Evolutionary conservation across 768 basidiomycete species (phyloP).

Genomic region (Macrolepiota fuliginosa): DNA sequence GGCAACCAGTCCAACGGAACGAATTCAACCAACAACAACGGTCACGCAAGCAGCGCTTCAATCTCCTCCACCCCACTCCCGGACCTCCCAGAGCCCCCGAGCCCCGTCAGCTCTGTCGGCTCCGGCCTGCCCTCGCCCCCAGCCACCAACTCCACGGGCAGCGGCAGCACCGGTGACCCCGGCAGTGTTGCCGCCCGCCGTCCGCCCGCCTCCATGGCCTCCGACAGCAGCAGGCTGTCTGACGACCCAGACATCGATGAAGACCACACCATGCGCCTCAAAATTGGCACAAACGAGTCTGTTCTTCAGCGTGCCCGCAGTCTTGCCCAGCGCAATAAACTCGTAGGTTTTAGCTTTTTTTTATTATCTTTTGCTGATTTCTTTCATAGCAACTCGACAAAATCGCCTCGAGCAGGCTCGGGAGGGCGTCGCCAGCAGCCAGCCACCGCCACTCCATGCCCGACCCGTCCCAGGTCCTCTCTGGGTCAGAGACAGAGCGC

Average conservation of each 20-base stretch:
- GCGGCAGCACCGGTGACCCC: constrained; percentile 70
- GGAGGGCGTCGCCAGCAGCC: constrained; percentile 30
- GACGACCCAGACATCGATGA: constrained; percentile 51
- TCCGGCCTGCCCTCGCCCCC: constrained; percentile 83
- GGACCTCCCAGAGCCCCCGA: constrained; percentile 72
- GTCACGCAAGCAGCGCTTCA: constrained; percentile 21
- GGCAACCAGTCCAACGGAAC: constrained; percentile 22
- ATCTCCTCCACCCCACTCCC: constrained; percentile 44
- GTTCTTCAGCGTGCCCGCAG: constrained; percentile 70
- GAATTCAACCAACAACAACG: constrained; percentile 21
- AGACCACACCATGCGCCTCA: constrained; percentile 60
- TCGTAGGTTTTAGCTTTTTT: constrained; percentile 43
- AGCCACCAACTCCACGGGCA: constrained; percentile 82
- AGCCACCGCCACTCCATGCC: constrained; percentile 19
- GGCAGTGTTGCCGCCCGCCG: constrained; percentile 36
- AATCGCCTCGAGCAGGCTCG: background rate
- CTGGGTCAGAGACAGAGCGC: constrained; percentile 83
- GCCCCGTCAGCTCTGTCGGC: constrained; percentile 45
- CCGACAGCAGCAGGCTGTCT: constrained; percentile 26
- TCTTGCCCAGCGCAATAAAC: constrained; percentile 68
- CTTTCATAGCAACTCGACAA: constrained; percentile 20
- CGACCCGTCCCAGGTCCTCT: constrained; percentile 31
- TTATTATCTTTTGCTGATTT: background rate
- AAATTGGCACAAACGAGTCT: constrained; percentile 46
- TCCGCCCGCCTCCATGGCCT: constrained; percentile 18